Evolutionary conservation across 208 protist genomes (phyloP), one percentile per base, ranked within the genome.

Genomic region (Crithidia expoeki): DNA sequence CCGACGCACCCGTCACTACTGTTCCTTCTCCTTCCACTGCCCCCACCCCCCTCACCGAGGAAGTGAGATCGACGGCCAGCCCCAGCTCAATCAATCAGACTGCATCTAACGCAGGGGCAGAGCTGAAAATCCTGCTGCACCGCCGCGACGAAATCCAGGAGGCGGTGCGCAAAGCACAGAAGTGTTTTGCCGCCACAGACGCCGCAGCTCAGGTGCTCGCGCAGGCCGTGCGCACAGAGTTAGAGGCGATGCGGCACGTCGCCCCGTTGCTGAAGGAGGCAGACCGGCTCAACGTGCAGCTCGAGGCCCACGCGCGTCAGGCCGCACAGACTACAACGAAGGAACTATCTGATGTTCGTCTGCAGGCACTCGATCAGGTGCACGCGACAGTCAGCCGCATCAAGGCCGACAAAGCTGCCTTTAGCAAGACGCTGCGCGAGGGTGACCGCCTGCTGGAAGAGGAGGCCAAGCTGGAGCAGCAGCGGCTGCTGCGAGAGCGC

Each of bases 381-480:
- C 23, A 66, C 32, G 19, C 32, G 19, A 40, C 50, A 0, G 75
- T 81, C 33, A 42, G 79, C 27, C 75, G 78, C 33, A 73, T 81
- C 28, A 76, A 79, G 46, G 55, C 79, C 23, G 81, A 92, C 51
- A 47, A 73, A 58, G 28, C 27, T 10, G 44, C 68, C 33, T 89
- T 92, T 58, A 34, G 50, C n/a, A 72, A 64, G 47, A 78, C 76
- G 0, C 59, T 80, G 61, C 71, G 46, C 23, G 75, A 88, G 47
- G 86, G 83, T 17, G 79, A 85, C 25, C 44, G 25, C 10, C 74
- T 92, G 14, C 69, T 92, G 49, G 69, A 83, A 6, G 68, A 81
- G 52, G 86, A 92, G 64, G 84, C 86, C 6, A 61, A 81, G 67
- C 71, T 92, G 14, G 86, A 92, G 69, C 72, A 78, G 44, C 58